These are phyloP conservation scores for Albifimbria verrucaria DNA, from an alignment of 2,329 filamentous ascomycete genomes.

Conservation along the genomic window DNA sequence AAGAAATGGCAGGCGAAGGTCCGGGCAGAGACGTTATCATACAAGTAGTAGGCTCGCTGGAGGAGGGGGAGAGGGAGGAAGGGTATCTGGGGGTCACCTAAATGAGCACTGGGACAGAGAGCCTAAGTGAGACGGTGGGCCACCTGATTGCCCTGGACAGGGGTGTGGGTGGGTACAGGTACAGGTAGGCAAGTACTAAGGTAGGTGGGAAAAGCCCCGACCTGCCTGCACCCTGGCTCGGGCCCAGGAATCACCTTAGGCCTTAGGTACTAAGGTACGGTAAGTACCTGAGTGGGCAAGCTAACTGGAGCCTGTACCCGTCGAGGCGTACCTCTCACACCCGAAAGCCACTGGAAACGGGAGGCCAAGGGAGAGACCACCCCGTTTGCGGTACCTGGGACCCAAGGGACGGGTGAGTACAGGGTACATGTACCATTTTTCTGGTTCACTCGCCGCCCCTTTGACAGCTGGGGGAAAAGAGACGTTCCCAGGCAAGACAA, in stretches of 20 bases:
- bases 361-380: not conserved
- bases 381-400: not conserved
- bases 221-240: not conserved
- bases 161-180: not conserved
- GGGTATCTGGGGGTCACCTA: conserved; percentile 7
- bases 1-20: not conserved
- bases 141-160: conserved; percentile 8
- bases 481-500: no score
- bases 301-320: no score
- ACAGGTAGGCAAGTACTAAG: not conserved
- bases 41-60: not conserved
- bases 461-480: not conserved
- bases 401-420: not conserved
- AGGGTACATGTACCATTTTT: no score
- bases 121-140: conserved; percentile 5
- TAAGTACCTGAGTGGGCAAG: no score
- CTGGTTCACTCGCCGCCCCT: not conserved
- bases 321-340: no score
- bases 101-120: conserved; percentile 8
- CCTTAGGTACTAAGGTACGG: no score
- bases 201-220: not conserved
- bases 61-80: not conserved
- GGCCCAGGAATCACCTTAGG: no score
- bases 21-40: not conserved
- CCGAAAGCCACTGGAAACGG: no score